These are phyloP conservation scores for Entomortierella beljakovae DNA, from an alignment of 192 early-diverging fungal genomes.

Conservation along the genomic window DNA sequence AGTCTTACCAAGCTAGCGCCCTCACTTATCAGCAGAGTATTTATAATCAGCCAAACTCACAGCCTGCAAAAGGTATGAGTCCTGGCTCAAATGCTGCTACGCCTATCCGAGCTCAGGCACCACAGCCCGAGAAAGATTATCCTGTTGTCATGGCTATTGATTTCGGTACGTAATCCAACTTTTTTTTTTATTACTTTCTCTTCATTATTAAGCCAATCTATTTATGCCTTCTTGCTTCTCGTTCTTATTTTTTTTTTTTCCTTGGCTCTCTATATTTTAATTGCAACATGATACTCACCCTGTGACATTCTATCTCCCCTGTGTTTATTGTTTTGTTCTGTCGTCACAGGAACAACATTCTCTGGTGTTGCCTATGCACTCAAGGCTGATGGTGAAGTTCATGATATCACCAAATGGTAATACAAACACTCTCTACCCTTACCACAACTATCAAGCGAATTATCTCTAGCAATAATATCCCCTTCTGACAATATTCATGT, in stretches of 20 bases:
- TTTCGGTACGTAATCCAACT: conserved; percentile 44
- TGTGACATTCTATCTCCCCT: neutral
- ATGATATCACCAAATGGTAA: conserved; percentile 62
- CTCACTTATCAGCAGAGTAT: conserved; percentile 28
- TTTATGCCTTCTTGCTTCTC: neutral
- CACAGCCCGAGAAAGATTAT: conserved; percentile 48
- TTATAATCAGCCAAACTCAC: conserved; percentile 16
- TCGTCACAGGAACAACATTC: conserved; percentile 58
- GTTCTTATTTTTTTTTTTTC: neutral
- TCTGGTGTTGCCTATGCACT: conserved; percentile 63
- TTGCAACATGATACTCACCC: conserved; percentile 1
- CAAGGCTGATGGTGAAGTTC: conserved; percentile 57
- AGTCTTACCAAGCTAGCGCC: conserved; percentile 9
- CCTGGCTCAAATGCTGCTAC: neutral
- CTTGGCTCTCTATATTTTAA: neutral
- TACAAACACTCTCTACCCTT: neutral
- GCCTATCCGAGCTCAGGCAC: conserved; percentile 14
- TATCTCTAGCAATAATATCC: no score
- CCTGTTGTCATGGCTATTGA: conserved; percentile 64
- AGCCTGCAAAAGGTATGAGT: conserved; percentile 5
- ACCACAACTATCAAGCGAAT: neutral
- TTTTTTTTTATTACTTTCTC: neutral
- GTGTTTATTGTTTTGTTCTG: neutral
- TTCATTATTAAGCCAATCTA: neutral
- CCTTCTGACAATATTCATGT: neutral